Conservation (phyloP, 148 eudicot species). For the Talinum fruticosum region DNA sequence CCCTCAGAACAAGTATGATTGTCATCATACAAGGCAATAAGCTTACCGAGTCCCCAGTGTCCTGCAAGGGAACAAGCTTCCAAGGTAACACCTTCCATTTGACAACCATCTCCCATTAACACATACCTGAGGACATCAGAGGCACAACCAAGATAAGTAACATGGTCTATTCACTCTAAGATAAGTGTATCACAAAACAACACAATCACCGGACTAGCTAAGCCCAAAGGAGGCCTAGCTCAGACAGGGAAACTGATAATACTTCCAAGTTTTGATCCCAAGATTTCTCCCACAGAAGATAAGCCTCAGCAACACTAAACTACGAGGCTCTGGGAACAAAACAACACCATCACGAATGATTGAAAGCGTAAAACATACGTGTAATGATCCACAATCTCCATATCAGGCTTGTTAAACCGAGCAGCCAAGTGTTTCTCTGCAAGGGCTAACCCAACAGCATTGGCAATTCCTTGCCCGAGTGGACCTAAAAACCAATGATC, state of each 20-base stretch:
- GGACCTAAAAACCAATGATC: conserved; percentile 57
- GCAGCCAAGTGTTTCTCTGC: conserved; percentile 99
- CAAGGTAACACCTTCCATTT: conserved; percentile 93
- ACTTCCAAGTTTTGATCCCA: no score
- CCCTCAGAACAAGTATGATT: conserved; percentile 98
- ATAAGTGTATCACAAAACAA: neutral
- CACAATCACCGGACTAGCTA: no score
- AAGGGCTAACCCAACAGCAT: conserved; percentile 95
- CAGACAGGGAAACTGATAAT: no score
- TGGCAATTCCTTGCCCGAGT: conserved; percentile 98
- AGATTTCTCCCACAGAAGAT: no score
- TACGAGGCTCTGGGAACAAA: no score
- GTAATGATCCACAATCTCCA: conserved; percentile 91
- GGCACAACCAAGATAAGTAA: conserved; percentile 8
- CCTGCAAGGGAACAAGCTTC: conserved; percentile 97
- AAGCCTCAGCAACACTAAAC: no score
- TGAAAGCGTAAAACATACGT: conserved; percentile 48
- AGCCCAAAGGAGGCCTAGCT: no score
- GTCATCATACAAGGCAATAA: conserved; percentile 95
- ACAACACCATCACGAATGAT: no score
- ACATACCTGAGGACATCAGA: conserved; percentile 43
- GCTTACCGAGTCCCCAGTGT: conserved; percentile 98
- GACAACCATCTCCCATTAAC: conserved; percentile 92
- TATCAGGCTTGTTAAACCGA: conserved; percentile 89
- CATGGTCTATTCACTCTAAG: neutral